These are phyloP conservation scores for Phytophthora tentaculata DNA, from an alignment of 352 stramenopile genomes.

Conservation along the genomic window DNA sequence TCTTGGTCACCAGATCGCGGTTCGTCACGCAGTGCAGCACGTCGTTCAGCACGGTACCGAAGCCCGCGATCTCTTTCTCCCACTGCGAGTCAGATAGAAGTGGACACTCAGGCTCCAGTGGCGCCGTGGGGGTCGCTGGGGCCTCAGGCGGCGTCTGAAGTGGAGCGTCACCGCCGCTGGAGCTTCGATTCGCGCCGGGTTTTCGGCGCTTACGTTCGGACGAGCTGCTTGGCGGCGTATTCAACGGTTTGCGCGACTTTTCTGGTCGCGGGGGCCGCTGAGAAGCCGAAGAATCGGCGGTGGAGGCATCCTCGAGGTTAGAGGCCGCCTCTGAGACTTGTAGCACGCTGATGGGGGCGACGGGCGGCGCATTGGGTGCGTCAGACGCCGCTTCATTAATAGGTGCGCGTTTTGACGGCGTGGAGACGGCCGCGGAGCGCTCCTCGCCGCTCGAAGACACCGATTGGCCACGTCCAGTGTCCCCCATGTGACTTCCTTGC, in stretches of 20 bases:
- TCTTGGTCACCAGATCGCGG: constrained; percentile 75
- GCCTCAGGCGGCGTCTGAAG: constrained; percentile 11
- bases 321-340: constrained; percentile 14
- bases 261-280: constrained; percentile 18
- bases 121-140: neutral
- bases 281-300: constrained; percentile 11
- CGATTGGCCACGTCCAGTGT: constrained; percentile 26
- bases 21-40: constrained; percentile 75
- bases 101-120: constrained; percentile 22
- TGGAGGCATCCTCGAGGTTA: constrained; percentile 4
- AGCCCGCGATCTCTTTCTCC: constrained; percentile 80
- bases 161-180: constrained; percentile 24
- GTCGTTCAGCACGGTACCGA: constrained; percentile 73
- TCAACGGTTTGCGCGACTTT: constrained; percentile 17
- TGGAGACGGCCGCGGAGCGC: neutral
- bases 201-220: constrained; percentile 30
- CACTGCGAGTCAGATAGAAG: constrained; percentile 72
- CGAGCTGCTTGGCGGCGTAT: constrained; percentile 2
- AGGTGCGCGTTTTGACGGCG: neutral
- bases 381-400: constrained; percentile 1
- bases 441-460: constrained; percentile 16
- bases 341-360: neutral
- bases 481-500: constrained; percentile 31
- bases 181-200: constrained; percentile 11
- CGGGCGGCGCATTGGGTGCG: constrained; percentile 3